Base-by-base conservation (phyloP, 78 protist genomes). In the Dictyostelium citrinum region DNA sequence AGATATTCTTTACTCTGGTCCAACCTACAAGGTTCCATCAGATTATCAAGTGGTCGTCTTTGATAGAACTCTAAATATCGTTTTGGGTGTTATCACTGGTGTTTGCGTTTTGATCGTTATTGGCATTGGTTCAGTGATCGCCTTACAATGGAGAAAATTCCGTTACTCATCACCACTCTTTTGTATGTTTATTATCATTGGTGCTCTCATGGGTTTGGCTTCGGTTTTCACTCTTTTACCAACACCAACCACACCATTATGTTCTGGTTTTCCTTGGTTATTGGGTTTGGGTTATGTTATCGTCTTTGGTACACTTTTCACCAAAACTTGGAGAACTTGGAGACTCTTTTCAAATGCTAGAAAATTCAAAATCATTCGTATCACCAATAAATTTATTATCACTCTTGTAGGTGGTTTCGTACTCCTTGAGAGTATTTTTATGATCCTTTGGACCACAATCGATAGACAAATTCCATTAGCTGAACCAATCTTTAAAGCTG, bases 91-190 rank as follows among this genome's bases (percentile, higher is more conserved):
- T 12, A 77, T 86, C 9, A 86, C 92, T 14, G 92, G 92, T 77
- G 67, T 86, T 45, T 86, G 92, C 43, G 67, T 45, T 1, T 9
- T 86, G 22, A 20, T 86, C 1, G 84, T 86, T 29, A 10, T 86
- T 3, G 78, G 78, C 10, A 86, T 86, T 27, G 83, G 84, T 43
- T 5, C 10, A 1, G 74, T 61, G 12, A 86, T 86, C 16, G 92
- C 60, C 2, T 24, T 55, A 10, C 84, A 86, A 77, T 86, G 92
- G 92, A 86, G 84, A 77, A 86, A 86, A 41, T 86, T 85, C 81
- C 68, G 93, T 61, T 88, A 76, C 20, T 76, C 93, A 31, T 88
- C 93, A 67, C 93, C 93, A 88, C 81, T 88, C 24, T 88, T 88
- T 67, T 88, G 93, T 78, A 43, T 60, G 12, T 49, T 88, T 8